Conservation (phyloP, 106 monocot genomes). For the Chionographis japonica region DNA sequence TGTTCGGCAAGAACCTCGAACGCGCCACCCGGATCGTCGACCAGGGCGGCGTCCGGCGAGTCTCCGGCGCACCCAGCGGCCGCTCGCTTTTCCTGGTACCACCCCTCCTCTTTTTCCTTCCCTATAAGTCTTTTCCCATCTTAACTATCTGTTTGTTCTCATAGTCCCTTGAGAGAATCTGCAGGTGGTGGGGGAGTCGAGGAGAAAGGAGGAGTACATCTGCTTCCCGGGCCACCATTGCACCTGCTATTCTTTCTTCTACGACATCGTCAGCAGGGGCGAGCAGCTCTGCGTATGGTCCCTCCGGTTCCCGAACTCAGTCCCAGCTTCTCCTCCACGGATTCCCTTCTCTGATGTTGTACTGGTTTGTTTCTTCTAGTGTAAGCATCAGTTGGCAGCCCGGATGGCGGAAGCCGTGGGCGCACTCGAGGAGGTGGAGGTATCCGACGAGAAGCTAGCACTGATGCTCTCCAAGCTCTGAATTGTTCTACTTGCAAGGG, state of each 20-base stretch:
- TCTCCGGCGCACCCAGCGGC: conserved; percentile 50
- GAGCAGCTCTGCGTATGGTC: conserved; percentile 79
- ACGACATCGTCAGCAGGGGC: conserved; percentile 74
- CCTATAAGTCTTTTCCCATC: neutral
- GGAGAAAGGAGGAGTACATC: conserved; percentile 80
- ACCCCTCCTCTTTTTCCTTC: neutral
- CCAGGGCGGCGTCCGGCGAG: conserved; percentile 45
- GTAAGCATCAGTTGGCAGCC: conserved; percentile 95
- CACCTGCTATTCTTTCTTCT: conserved; percentile 95
- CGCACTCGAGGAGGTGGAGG: conserved; percentile 38
- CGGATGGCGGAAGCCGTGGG: conserved; percentile 78
- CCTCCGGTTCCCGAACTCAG: neutral
- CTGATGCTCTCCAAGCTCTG: conserved; percentile 70
- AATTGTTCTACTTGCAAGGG: conserved; percentile 4
- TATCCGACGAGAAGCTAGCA: conserved; percentile 78
- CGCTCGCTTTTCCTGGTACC: conserved; percentile 53
- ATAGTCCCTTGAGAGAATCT: neutral
- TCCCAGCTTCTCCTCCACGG: neutral
- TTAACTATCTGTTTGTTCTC: neutral
- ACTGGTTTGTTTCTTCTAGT: conserved; percentile 36
- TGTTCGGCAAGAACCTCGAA: conserved; percentile 74
- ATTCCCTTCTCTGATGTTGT: neutral
- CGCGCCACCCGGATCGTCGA: conserved; percentile 63
- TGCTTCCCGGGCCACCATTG: conserved; percentile 87
- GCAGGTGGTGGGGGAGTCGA: conserved; percentile 88